Base-by-base conservation (phyloP, 2,329 filamentous ascomycete species). In the Fusarium sambucinum region DNA sequence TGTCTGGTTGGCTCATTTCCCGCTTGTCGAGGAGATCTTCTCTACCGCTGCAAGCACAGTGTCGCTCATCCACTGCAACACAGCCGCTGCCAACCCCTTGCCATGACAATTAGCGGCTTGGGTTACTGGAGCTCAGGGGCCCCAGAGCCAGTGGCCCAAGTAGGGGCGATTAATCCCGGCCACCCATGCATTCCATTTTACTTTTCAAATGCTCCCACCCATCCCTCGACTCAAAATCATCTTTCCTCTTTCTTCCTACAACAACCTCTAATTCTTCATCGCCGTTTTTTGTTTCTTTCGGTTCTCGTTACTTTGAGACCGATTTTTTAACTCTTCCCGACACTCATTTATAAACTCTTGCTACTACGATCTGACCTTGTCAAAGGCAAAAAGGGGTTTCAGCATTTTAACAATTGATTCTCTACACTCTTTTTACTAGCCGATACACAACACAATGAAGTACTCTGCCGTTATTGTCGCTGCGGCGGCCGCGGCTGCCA, bases 401-500 rank as follows among this genome's bases (percentile, higher is more conserved):
- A 55, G 40, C 65, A 68, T 70, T 72, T 61, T 61, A 63, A 45
- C 55, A 45, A 46, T 41, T 55, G n/a, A 53, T 69, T 67, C 59
- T 70, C 51, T 66, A 59, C 44, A 47, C 50, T 55, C 25, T 57
- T 47, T 63, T 53, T 52, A 54, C 55, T 65, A 47, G 62, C 61
- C 60, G 46, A 40, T 53, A 70, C 46, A 59, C 56, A 33, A 47
- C 70, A 77, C 59, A 67, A 81, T 80, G 78, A 75, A 76, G 62
- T 69, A 77, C 46, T 75, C 76, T 45, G 71, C 80, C 61, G 74
- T 80, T 42, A 75, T 83, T 67, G 77, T 81, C 57, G 71, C 85
- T 64, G 73, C 81, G 62, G 80, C 80, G 64, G 76, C 81, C 55
- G 77, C 80, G 69, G 73, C 81, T 30, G 80, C 80, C 52, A 69